Evolutionary conservation across 192 early-diverging fungal species (phyloP), one percentile per base, ranked within the genome.

Genomic region (Coemansia sp.): DNA sequence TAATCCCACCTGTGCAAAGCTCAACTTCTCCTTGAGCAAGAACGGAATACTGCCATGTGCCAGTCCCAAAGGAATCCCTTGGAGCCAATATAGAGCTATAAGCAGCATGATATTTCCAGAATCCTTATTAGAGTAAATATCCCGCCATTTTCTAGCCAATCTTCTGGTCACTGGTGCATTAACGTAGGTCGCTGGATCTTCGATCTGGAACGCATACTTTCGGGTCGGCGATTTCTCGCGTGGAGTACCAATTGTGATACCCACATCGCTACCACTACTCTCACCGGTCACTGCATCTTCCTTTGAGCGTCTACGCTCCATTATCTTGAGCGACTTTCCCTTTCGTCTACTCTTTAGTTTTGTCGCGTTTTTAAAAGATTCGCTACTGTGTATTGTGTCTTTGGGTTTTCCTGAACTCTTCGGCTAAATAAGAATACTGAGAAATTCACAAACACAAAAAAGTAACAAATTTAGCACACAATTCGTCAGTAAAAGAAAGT

Each of bases 51-150:
- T 92, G 27, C 95, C 95, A 69, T 94, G 91, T 6, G 88, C 87
- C 57, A 97, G 81, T 0, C 97, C 97, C 6, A 99, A 84, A 5
- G 97, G 97, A 36, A 99, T 88, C 11, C 97, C 97, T 70, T 99
- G 97, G 0, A 99, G 88, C 55, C 95, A 75, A 78, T 98, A 86
- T 27, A 86, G 67, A 4, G 79, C 64, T 2, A 83, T 77, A 1
- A 86, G 75, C 11, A 86, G 68, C 52, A 80, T 51, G 51, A 86
- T 81, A 57, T 84, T 86, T 59, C 76, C 76, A 76, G 79, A 84
- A 64, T 84, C 82, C 53, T 78, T 78, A 72, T 83, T 83, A 3
- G 51, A 60, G 55, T 83, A 83, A 27, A 83, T 71, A 24, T 53
- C 58, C 2, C 31, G 57, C 72, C 79, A 82, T 30, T 67, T 70